phyloP scores from a whole-genome alignment of 768 basidiomycete genomes.

The Suillus decipiens region DNA sequence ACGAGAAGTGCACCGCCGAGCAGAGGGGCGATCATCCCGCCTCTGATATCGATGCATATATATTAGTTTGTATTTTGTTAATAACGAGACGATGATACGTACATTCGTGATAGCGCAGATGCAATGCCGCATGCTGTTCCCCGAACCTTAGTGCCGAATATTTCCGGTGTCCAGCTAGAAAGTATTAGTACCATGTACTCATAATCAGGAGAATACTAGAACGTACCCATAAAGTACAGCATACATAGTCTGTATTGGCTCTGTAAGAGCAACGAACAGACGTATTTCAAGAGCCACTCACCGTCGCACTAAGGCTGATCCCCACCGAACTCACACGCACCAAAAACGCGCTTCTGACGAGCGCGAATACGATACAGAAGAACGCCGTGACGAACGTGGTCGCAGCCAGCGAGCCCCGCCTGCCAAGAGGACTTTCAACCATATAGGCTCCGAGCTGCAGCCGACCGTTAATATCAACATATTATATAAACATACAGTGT shows the following conservation, averaged over 20 bases:
- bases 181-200: neutral
- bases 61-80: neutral
- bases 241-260: constrained; percentile 66
- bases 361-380: constrained; percentile 70
- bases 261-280: neutral
- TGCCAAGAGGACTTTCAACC: constrained; percentile 68
- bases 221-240: constrained; percentile 74
- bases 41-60: constrained; percentile 43
- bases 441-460: constrained; percentile 81
- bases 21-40: constrained; percentile 87
- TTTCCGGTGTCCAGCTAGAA: constrained; percentile 77
- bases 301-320: constrained; percentile 74
- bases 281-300: constrained; percentile 14
- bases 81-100: neutral
- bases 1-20: constrained; percentile 73
- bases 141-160: constrained; percentile 82
- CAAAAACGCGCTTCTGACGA: constrained; percentile 55
- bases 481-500: constrained; percentile 21
- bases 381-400: constrained; percentile 77
- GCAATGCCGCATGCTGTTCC: constrained; percentile 90
- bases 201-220: neutral
- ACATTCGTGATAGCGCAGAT: constrained; percentile 84
- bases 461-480: neutral
- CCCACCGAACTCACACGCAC: constrained; percentile 72
- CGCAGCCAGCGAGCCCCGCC: constrained; percentile 69